Conservation (phyloP, 768 basidiomycete genomes). For the Exidia glandulosa region DNA sequence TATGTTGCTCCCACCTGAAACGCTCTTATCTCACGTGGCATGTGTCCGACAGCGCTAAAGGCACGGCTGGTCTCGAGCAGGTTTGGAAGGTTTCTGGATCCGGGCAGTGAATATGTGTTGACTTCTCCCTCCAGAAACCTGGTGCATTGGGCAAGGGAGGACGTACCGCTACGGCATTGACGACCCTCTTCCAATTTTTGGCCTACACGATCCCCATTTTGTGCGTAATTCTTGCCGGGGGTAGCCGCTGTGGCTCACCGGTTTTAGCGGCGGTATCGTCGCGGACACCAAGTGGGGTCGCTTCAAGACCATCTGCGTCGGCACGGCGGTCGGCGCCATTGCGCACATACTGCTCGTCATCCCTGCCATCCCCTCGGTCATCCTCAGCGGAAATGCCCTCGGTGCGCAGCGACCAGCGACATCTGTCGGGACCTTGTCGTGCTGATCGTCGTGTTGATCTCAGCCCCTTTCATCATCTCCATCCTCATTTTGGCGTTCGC, state of each 20-base stretch:
- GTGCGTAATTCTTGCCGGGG: background rate
- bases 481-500: slow-evolving; percentile 19
- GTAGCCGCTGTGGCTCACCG: background rate
- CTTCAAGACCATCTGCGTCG: slow-evolving; percentile 17
- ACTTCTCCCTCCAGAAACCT: too few relatives aligned
- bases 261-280: slow-evolving; percentile 18
- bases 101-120: too few relatives aligned
- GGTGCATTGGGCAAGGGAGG: slow-evolving; percentile 18
- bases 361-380: slow-evolving; percentile 18
- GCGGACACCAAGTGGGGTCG: slow-evolving; percentile 21
- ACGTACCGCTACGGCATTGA: slow-evolving; percentile 11
- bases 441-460: background rate
- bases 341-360: slow-evolving; percentile 20
- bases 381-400: slow-evolving; percentile 13
- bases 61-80: background rate
- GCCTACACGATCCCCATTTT: slow-evolving; percentile 17
- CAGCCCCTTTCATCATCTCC: slow-evolving; percentile 14
- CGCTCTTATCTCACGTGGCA: slow-evolving; percentile 8
- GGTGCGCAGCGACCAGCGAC: background rate
- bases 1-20: slow-evolving; percentile 14
- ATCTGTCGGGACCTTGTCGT: background rate
- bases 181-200: slow-evolving; percentile 1
- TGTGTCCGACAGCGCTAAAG: background rate
- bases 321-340: slow-evolving; percentile 13
- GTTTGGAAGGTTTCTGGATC: too few relatives aligned